phyloP scores from a whole-genome alignment of 176 grass and related monocot genomes.

The Zea luxurians region DNA sequence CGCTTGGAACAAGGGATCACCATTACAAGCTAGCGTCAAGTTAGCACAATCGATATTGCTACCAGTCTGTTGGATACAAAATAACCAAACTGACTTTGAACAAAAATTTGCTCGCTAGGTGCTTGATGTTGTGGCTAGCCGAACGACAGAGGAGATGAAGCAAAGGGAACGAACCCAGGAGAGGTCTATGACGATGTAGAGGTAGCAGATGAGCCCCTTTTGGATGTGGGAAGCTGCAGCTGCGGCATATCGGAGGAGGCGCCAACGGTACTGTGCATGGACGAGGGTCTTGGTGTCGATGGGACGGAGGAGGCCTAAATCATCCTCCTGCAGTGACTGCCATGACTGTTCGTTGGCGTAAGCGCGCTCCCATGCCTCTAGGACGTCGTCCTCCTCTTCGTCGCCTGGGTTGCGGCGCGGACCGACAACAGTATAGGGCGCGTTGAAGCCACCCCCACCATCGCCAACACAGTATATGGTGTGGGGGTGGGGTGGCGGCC shows the following conservation, averaged over 20 bases:
- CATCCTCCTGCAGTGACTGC: slow-evolving; percentile 95
- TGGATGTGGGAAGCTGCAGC: slow-evolving; percentile 60
- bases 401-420: slow-evolving; percentile 37
- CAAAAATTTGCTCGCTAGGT: neutral
- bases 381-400: slow-evolving; percentile 61
- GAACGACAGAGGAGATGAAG: neutral
- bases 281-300: slow-evolving; percentile 87
- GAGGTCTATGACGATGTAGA: slow-evolving; percentile 88
- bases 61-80: neutral
- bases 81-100: neutral
- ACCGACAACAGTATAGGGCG: slow-evolving; percentile 14
- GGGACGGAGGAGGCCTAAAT: slow-evolving; percentile 81
- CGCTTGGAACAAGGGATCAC: neutral
- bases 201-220: slow-evolving; percentile 95
- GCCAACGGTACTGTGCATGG: slow-evolving; percentile 81
- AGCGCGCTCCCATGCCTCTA: slow-evolving; percentile 88
- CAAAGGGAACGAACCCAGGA: slow-evolving; percentile 57
- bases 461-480: slow-evolving; percentile 45
- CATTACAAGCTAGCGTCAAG: neutral
- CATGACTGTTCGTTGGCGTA: slow-evolving; percentile 97
- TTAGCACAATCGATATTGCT: slow-evolving; percentile 22
- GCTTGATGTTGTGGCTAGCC: neutral
- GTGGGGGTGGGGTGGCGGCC: neutral
- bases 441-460: slow-evolving; percentile 38
- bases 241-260: slow-evolving; percentile 63